Conservation (phyloP, 2,329 filamentous ascomycete species). For the Akanthomyces uredinophilus region DNA sequence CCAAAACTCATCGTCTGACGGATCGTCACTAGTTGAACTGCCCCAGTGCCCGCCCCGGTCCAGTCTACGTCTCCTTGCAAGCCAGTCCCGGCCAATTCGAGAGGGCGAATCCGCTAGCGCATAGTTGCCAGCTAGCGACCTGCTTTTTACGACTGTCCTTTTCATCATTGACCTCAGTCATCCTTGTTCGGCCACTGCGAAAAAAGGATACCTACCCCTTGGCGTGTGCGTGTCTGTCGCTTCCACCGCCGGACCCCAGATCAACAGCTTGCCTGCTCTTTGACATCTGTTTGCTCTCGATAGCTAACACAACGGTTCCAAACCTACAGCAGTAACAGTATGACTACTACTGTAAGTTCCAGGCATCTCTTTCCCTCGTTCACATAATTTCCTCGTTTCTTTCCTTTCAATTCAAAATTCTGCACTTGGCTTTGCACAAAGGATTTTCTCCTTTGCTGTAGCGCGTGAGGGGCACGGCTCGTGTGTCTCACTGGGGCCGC, state of each 20-base stretch:
- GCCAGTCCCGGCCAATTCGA: constrained; percentile 1
- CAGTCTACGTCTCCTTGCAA: constrained; percentile 13
- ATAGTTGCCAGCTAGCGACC: not conserved
- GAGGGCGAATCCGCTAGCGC: constrained; percentile 5
- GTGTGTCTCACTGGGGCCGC: constrained; percentile 4
- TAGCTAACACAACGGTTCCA: not conserved
- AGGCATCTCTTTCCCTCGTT: constrained; percentile 7
- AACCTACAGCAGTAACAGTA: constrained; percentile 19
- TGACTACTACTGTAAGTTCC: constrained; percentile 35
- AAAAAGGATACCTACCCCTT: not conserved
- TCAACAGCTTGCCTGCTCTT: not conserved
- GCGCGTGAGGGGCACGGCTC: constrained; percentile 8
- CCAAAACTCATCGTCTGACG: constrained; percentile 14
- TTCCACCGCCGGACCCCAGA: not conserved
- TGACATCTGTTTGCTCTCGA: not conserved
- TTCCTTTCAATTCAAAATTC: not conserved
- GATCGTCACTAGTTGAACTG: constrained; percentile 12
- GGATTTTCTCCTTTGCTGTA: not conserved
- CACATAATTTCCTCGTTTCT: constrained; percentile 18
- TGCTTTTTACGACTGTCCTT: not conserved
- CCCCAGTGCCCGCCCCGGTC: not conserved
- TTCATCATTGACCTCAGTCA: constrained; percentile 1
- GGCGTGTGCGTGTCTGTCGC: not conserved
- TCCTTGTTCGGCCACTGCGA: not conserved
- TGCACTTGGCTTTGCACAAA: not conserved